Conservation (phyloP, 129 eudicot genomes). For the Centaurea solstitialis region DNA sequence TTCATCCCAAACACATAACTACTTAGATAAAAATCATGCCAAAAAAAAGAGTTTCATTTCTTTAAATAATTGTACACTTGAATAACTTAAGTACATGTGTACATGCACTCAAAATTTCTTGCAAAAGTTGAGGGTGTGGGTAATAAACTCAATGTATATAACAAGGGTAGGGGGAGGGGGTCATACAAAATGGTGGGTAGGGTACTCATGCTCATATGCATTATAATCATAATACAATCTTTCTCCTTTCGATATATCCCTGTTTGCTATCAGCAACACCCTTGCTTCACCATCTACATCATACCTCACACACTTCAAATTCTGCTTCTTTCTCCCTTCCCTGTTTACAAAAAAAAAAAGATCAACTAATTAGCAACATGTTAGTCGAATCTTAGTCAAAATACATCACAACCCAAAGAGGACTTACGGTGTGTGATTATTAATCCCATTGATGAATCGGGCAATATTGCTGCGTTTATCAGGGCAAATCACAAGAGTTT, state of each 20-base stretch:
- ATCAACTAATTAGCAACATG: not conserved
- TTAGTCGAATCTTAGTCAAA: not conserved
- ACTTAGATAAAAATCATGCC: not conserved
- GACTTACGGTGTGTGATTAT: conserved; percentile 78
- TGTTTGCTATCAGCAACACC: conserved; percentile 74
- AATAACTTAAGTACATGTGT: not conserved
- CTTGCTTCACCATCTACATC: conserved; percentile 78
- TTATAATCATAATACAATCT: conserved; percentile 91
- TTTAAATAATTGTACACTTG: not conserved
- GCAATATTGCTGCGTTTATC: conserved; percentile 93
- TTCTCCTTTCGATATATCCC: conserved; percentile 89
- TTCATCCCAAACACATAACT: not conserved
- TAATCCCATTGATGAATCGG: conserved; percentile 91
- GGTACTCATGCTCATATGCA: conserved; percentile 88
- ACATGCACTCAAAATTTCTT: not conserved
- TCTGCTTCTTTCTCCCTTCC: conserved; percentile 93
- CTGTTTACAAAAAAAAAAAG: conserved; percentile 39
- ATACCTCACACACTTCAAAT: conserved; percentile 87
- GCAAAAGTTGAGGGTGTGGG: not conserved
- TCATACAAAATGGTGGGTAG: conserved; percentile 88
- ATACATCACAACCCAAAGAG: not conserved
- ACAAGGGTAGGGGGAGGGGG: not conserved
- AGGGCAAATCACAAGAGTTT: conserved; percentile 86
- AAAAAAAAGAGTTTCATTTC: not conserved
- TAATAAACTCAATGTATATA: not conserved